These are phyloP conservation scores for Daldinia childiae DNA, from an alignment of 495 filamentous ascomycete genomes.

Conservation along the genomic window DNA sequence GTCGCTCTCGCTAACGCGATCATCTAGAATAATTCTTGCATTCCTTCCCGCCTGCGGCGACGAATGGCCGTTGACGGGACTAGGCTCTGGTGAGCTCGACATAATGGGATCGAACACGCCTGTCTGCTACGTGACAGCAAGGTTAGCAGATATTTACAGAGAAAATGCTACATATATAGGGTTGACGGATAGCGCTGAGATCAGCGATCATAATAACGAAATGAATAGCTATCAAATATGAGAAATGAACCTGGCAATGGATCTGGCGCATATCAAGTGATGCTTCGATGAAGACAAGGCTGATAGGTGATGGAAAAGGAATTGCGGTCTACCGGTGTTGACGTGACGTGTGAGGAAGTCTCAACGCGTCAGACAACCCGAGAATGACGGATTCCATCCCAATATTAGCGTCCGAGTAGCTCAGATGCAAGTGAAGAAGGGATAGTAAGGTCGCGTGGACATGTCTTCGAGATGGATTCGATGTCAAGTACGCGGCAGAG, in stretches of 20 bases:
- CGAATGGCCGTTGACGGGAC: conserved; percentile 55
- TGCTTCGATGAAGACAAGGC: conserved; percentile 58
- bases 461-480: conserved; percentile 53
- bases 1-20: conserved; percentile 57
- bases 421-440: conserved; percentile 43
- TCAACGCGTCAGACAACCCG: conserved; percentile 44
- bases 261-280: conserved; percentile 57
- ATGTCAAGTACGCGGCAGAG: conserved; percentile 48
- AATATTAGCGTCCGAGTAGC: conserved; percentile 41
- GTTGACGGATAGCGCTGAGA: conserved; percentile 43
- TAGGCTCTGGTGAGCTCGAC: conserved; percentile 60
- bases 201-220: conserved; percentile 51
- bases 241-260: conserved; percentile 47
- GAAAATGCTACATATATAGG: conserved; percentile 31
- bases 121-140: conserved; percentile 58
- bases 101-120: conserved; percentile 54
- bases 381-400: conserved; percentile 49
- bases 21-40: conserved; percentile 40
- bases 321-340: conserved; percentile 47
- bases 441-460: conserved; percentile 53
- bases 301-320: conserved; percentile 52
- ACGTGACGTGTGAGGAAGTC: conserved; percentile 29
- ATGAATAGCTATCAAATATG: conserved; percentile 35
- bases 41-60: conserved; percentile 45
- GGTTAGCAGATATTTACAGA: conserved; percentile 52